Evolutionary conservation across 148 eudicot genomes (phyloP), one percentile per base, ranked within the genome.

Genomic region (Drosera capensis): DNA sequence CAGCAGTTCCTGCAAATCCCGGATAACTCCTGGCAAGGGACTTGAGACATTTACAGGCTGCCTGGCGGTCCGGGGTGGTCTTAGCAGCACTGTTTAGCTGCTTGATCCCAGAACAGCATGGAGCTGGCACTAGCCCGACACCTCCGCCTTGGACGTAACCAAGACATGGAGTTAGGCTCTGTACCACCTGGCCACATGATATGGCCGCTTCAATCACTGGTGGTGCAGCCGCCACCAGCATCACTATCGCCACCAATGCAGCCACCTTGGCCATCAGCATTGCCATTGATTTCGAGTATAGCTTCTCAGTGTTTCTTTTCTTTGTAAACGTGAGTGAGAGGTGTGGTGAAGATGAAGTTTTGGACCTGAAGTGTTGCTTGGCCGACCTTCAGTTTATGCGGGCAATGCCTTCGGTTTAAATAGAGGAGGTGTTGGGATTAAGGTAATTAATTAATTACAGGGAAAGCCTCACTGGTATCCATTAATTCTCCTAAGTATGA

Each of bases 41-140:
- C 36, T 53, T 66, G 4, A 57, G 57, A 34, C 71, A 65, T 20
- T 25, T 39, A 3, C 71, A 67, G 0, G 46, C 63, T 7, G 53
- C 25, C 22, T 56, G 63, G 41, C 71, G 71, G 51, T 67, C 71
- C 3, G 55, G 23, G 30, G 63, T 51, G 28, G 36, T 46, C 25
- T 35, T 55, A 23, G 71, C 55, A 16, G 25, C 16, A 20, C 25
- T 20, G 17, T 40, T 55, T 8, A 67, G 63, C 25, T 40, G 17
- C 15, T 8, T 38, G 4, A 67, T 48, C 15, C 67, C 71, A 18
- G 12, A 5, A 43, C 71, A 67, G 18, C 71, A 67, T 2, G 35
- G 46, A 0, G 1, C 15, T 0, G 71, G 63, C 2, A 44, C 38
- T 15, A 9, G 11, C 14, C 38, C 61, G 0, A 28, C 2, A 15